These are phyloP conservation scores for Yarrowia sp. DNA, from an alignment of 805 yeast species.

Conservation along the genomic window DNA sequence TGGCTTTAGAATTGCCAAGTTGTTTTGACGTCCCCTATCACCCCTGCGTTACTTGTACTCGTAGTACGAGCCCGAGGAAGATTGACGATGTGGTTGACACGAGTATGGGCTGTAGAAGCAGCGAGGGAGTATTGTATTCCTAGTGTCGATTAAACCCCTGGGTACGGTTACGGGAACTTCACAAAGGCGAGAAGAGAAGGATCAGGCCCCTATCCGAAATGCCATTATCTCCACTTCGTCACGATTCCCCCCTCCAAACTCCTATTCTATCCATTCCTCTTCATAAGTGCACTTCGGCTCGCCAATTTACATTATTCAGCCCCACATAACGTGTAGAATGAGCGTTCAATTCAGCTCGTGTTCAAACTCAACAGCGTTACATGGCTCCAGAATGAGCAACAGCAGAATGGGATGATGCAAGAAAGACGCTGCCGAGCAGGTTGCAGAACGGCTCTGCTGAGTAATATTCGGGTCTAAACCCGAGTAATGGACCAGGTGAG, in stretches of 20 bases:
- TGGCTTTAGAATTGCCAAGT: background rate
- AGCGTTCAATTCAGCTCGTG: constrained; percentile 5
- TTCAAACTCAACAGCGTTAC: constrained; percentile 5
- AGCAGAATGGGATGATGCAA: background rate
- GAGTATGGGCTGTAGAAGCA: background rate
- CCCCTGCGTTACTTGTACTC: constrained; percentile 28
- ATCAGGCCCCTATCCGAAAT: too few species aligned
- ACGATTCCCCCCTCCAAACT: background rate
- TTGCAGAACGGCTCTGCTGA: background rate
- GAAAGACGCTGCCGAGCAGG: background rate
- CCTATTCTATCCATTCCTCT: background rate
- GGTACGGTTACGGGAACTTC: too few species aligned
- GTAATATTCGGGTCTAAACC: background rate
- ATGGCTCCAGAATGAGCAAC: constrained; percentile 19
- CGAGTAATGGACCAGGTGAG: background rate
- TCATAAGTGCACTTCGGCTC: background rate
- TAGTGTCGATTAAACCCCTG: too few species aligned
- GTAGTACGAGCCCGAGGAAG: background rate
- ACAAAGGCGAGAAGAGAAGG: too few species aligned
- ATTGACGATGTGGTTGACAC: background rate
- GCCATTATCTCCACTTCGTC: too few species aligned
- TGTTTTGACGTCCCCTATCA: constrained; percentile 10
- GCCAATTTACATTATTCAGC: background rate
- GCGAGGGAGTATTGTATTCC: background rate
- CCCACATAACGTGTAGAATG: constrained; percentile 13